Evolutionary conservation across 164 flowering plant species (phyloP), one percentile per base, ranked within the genome.

Genomic region (Stephania yunnanensis): DNA sequence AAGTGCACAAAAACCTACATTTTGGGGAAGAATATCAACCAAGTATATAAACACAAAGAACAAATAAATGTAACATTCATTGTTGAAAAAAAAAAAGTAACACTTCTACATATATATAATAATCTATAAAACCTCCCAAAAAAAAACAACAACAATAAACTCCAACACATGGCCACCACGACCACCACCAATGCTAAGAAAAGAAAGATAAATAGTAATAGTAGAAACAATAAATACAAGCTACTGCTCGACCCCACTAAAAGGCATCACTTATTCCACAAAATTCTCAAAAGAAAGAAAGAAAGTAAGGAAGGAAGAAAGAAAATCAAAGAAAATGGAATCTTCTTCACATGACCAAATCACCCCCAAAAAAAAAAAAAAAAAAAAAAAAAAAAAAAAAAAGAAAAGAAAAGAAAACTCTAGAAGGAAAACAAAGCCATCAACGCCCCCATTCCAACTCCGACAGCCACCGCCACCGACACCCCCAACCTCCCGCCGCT

Each of bases 381-480:
- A 25, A 25, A 25, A 25, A 25, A 25, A 36, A 2, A 36, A 36
- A 36, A 36, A 36, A 36, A 36, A 36, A 36, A 36, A 36, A 36
- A 36, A 48, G 66, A 71, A 12, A 72, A 78, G 68, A 67, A 42
- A 53, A 68, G 20, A 44, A 63, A 75, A 45, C 73, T 55, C 55
- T 69, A 78, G 29, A 58, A 70, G 55, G 15, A 50, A 74, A 52
- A 48, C 42, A 36, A 36, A 36, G 42, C 42, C 58, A 74, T 45
- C 11, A 64, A 25, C 3, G 73, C 63, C 45, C 71, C 86, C n/a
- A 85, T 19, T 78, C 83, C 81, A 77, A 86, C 69, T 25, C 25
- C 25, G 25, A 25, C n/a, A 46, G 81, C 69, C 66, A 87, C 55
- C 12, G 25, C 76, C 44, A 76, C 46, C 1, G 76, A 80, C 66